Percentiles rank a stretch among this genome's conserved stretches.
Conservation (phyloP, 805 yeast genomes). For the Kodamaea kaohsiungensis region DNA sequence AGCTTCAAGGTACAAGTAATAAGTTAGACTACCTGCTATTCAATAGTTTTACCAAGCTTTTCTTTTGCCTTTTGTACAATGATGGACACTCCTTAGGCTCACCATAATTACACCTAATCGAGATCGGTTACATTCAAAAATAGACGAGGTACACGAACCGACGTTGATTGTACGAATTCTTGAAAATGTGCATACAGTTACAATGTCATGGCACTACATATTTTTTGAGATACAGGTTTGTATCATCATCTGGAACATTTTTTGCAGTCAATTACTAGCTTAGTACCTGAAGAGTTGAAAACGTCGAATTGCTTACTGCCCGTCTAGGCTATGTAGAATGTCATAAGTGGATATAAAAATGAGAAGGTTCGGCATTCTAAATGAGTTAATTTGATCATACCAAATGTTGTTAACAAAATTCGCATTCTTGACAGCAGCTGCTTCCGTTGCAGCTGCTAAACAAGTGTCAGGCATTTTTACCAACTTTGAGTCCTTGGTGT, state of each 20-base stretch:
- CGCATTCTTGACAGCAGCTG: background rate
- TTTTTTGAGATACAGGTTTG: background rate
- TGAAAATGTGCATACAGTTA: background rate
- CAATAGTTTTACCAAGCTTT: background rate
- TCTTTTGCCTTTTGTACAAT: background rate
- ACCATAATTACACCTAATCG: background rate
- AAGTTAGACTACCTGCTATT: background rate
- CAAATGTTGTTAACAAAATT: background rate
- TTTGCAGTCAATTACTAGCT: background rate
- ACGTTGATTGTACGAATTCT: background rate
- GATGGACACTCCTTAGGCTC: background rate
- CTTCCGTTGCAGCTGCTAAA: background rate
- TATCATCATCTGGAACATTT: background rate
- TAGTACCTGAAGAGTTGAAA: background rate
- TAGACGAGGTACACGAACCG: background rate
- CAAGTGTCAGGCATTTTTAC: conserved; percentile 19
- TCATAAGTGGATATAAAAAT: background rate
- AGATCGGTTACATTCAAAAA: background rate
- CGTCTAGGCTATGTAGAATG: background rate
- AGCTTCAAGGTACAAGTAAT: background rate
- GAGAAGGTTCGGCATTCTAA: background rate
- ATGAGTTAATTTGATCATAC: background rate
- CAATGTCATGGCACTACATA: background rate
- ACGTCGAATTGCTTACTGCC: background rate
- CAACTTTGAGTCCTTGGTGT: conserved; percentile 13